Evolutionary conservation across 495 filamentous ascomycete species (phyloP).

Genomic region (Neurospora sp.): DNA sequence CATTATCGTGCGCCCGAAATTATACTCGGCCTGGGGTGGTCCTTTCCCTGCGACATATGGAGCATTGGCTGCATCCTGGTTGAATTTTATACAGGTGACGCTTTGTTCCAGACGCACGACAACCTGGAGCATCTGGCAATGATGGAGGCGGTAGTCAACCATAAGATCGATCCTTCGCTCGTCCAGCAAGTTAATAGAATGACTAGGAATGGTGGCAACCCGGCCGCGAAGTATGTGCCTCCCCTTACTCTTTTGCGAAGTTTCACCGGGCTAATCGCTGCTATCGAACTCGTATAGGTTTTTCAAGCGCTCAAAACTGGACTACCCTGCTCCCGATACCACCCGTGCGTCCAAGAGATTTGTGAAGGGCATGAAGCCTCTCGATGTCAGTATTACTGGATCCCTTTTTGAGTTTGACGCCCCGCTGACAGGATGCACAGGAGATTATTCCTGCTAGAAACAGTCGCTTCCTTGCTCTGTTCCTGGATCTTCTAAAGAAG

Average conservation of each 20-base stretch:
- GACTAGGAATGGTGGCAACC: slow-evolving; percentile 58
- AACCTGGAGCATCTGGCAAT: slow-evolving; percentile 98
- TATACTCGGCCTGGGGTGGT: slow-evolving; percentile 94
- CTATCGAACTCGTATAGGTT: slow-evolving; percentile 44
- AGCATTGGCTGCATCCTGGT: slow-evolving; percentile 98
- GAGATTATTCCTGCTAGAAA: slow-evolving; percentile 72
- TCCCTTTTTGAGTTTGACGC: neutral
- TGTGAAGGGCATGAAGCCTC: slow-evolving; percentile 86
- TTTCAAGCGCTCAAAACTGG: slow-evolving; percentile 72
- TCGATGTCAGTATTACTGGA: slow-evolving; percentile 52
- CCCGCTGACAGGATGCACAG: slow-evolving; percentile 38
- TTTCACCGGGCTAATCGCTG: neutral
- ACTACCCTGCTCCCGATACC: slow-evolving; percentile 83
- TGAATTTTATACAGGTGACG: slow-evolving; percentile 98
- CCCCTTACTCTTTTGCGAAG: neutral
- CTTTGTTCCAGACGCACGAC: slow-evolving; percentile 95
- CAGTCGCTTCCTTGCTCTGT: slow-evolving; percentile 69
- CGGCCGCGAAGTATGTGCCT: slow-evolving; percentile 66
- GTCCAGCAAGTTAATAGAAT: slow-evolving; percentile 63
- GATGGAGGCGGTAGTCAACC: slow-evolving; percentile 88
- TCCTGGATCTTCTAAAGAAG: slow-evolving; percentile 75
- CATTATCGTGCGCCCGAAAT: slow-evolving; percentile 97
- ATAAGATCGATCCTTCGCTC: slow-evolving; percentile 62
- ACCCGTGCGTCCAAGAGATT: slow-evolving; percentile 84
- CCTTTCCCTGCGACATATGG: slow-evolving; percentile 96